These are phyloP conservation scores for Taphrina populina DNA, from an alignment of 1,139 yeast genomes.

Conservation along the genomic window DNA sequence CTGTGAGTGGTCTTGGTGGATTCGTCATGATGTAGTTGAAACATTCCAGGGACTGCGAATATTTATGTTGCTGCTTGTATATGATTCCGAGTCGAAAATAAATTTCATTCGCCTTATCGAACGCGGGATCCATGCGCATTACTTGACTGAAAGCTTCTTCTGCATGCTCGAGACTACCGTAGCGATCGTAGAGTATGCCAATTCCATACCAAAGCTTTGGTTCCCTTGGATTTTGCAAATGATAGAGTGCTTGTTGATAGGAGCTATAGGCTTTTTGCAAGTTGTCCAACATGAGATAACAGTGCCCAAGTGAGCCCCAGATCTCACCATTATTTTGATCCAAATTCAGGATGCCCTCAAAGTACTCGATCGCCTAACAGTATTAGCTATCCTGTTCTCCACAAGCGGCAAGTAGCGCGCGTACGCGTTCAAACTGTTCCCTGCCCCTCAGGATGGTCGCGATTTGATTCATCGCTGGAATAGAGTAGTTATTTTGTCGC, in stretches of 20 bases:
- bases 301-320: slow-evolving; percentile 96
- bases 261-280: slow-evolving; percentile 93
- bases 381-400: neutral
- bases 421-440: slow-evolving; percentile 62
- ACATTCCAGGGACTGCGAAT: slow-evolving; percentile 80
- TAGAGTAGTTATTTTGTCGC: slow-evolving; percentile 79
- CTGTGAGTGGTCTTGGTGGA: slow-evolving; percentile 95
- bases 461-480: slow-evolving; percentile 77
- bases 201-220: slow-evolving; percentile 99
- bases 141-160: slow-evolving; percentile 98
- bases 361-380: slow-evolving; percentile 85
- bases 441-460: slow-evolving; percentile 86
- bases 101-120: slow-evolving; percentile 93
- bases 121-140: slow-evolving; percentile 89
- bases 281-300: slow-evolving; percentile 94
- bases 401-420: neutral
- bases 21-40: slow-evolving; percentile 83
- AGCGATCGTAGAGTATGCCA: slow-evolving; percentile 91
- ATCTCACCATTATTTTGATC: slow-evolving; percentile 91
- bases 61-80: slow-evolving; percentile 89
- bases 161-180: slow-evolving; percentile 93
- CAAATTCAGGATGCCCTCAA: slow-evolving; percentile 77
- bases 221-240: slow-evolving; percentile 87
- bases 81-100: slow-evolving; percentile 96
- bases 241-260: slow-evolving; percentile 90